A percentile compares a stretch with the other conserved stretches of the same genome.
Evolutionary conservation across 108 stramenopile species (phyloP).

Genomic region (Stephanodiscus triporus): DNA sequence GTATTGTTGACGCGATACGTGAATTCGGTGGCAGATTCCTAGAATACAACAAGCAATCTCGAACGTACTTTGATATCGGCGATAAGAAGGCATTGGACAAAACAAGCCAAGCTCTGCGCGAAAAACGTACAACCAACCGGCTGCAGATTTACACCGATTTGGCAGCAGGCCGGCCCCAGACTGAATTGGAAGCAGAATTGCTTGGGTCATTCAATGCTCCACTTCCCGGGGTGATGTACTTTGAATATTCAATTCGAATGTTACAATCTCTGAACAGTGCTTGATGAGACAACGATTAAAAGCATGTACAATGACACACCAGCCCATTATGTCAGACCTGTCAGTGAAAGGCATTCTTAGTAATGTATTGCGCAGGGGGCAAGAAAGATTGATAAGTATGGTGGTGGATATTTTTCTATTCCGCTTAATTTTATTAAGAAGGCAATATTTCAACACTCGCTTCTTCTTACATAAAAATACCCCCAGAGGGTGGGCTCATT

Average conservation of each 20-base stretch:
- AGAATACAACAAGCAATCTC: constrained; percentile 50
- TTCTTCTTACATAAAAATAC: no score
- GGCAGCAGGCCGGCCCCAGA: background rate
- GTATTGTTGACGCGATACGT: constrained; percentile 20
- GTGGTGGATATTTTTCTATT: no score
- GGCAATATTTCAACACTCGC: background rate
- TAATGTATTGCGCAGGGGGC: no score
- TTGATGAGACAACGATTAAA: background rate
- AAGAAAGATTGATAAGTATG: no score
- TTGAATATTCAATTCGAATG: background rate
- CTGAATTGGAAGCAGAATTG: background rate
- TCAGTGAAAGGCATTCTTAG: no score
- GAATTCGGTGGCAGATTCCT: constrained; percentile 57
- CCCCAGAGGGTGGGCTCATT: background rate
- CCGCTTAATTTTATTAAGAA: no score
- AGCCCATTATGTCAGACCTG: no score
- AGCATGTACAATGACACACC: no score
- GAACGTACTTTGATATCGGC: constrained; percentile 66
- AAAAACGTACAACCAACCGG: constrained; percentile 63
- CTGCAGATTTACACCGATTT: constrained; percentile 8
- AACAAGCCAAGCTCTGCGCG: constrained; percentile 39
- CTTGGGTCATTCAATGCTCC: no score
- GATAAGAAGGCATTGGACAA: constrained; percentile 75
- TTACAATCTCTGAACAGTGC: background rate
- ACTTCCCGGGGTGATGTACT: constrained; percentile 1